Percentiles rank a stretch among this genome's conserved stretches.
phyloP scores from a whole-genome alignment of 2,329 filamentous ascomycete genomes.

The Arachnomyces sp. region DNA sequence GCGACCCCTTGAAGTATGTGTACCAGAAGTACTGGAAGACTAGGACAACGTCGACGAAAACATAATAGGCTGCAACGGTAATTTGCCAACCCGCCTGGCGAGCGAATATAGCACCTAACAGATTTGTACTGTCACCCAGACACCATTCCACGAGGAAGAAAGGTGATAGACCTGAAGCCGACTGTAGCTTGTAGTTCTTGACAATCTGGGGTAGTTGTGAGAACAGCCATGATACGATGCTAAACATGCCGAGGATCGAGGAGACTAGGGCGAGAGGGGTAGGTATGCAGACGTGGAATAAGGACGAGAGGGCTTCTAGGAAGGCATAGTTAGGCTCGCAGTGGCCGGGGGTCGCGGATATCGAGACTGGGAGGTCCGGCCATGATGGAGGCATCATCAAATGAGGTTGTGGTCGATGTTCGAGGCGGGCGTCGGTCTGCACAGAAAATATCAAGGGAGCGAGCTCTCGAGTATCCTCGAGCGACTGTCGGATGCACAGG shows the following conservation, averaged over 20 bases:
- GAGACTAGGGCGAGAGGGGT: slow-evolving; percentile 56
- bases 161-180: slow-evolving; percentile 56
- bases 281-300: slow-evolving; percentile 55
- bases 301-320: slow-evolving; percentile 48
- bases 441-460: too few relatives aligned
- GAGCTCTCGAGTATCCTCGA: too few relatives aligned
- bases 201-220: slow-evolving; percentile 62
- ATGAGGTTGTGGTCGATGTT: too few relatives aligned
- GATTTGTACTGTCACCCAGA: slow-evolving; percentile 54
- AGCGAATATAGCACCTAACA: slow-evolving; percentile 55
- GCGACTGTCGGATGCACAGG: too few relatives aligned
- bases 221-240: slow-evolving; percentile 60
- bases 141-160: slow-evolving; percentile 61
- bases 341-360: slow-evolving; percentile 43
- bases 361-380: slow-evolving; percentile 18
- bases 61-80: slow-evolving; percentile 57
- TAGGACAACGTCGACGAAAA: slow-evolving; percentile 55
- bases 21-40: slow-evolving; percentile 61
- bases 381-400: slow-evolving; percentile 23
- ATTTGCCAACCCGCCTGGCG: slow-evolving; percentile 60
- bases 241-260: slow-evolving; percentile 51
- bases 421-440: not conserved
- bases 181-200: slow-evolving; percentile 57
- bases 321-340: slow-evolving; percentile 54
- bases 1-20: slow-evolving; percentile 45